Base-by-base conservation (phyloP, 2,329 filamentous ascomycete species). In the Arthroderma sp. region DNA sequence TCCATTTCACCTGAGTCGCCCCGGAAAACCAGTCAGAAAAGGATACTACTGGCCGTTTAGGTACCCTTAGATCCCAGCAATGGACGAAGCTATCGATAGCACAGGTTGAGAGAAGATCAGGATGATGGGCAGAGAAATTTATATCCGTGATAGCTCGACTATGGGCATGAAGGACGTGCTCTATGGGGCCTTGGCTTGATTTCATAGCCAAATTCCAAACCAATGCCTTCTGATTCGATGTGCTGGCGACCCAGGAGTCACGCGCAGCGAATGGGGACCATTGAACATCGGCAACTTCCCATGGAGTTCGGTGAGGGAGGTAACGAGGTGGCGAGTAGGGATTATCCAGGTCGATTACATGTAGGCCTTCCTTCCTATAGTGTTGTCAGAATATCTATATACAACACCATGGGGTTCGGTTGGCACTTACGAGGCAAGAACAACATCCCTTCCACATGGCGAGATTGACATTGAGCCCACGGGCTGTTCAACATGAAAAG, bases 11-110 rank as follows among this genome's bases (percentile, higher is more conserved):
- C 60, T 95, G 89, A 1, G 88, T 94, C 7, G 87, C 88, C 36
- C 88, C 88, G 29, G 87, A 86, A 58, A 87, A 85, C 84, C 87
- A 95, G 65, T 95, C 87, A 49, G 83, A 89, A 57, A 91, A 94
- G 0, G 81, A 85, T 45, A 88, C 71, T 6, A 77, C 83, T 5
- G 86, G 85, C 51, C 81, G 77, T 36, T 74, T 73, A 0, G 86
- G 81, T 42, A 75, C 74, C 32, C 88, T 77, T 38, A 95, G 68
- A 64, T 95, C 88, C 86, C 89, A 95, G 56, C 81, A 86, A 61
- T 94, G 85, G 6, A 95, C 84, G 57, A 87, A 94, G 42, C 87
- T 91, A 62, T 95, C 88, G 29, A 95, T 85, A 3, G 86, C 84
- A 61, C 87, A 95, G 0, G 89, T 94, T 6, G 87, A 85, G 10